Base-by-base conservation (phyloP, 805 yeast genomes). In the Kurtzmaniella fragi region DNA sequence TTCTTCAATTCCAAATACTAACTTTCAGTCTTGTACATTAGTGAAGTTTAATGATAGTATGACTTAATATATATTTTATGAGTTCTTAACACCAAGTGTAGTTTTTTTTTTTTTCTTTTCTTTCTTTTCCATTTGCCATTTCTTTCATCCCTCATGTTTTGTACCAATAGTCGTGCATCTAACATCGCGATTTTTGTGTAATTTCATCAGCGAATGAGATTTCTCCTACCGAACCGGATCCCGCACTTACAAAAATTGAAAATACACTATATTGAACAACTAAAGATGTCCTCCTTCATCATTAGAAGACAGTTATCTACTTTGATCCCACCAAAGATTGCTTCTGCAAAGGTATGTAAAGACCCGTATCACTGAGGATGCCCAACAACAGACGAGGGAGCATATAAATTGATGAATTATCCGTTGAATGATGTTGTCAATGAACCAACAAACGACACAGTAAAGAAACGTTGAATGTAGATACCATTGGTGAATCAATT, bases 291-390 rank as follows among this genome's bases (percentile, higher is more conserved):
- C 59, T 20, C 25, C 25, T 84, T 81, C 73, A 75, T 89, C 68
- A 75, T 81, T 60, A 90, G 86, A 82, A 90, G 99, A 74, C 83
- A 83, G 56, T 78, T 91, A 67, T 89, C 98, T 50, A 84, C 97
- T 59, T 77, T 91, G 73, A 90, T 91, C 62, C 99, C 99, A 56
- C 99, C 99, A 66, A 91, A 91, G 91, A 82, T 91, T 61, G 97
- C 96, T 42, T 89, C 97, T 47, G 93, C 96, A 34, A 78, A 82
- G 70, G 91, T 84, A 77, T 56, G 90, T 64, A 31, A 13, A n/a
- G 26, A 10, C 26, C 6, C 17, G 26, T 31, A 15, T 31, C 53
- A 56, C 61, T 53, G 53, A 13, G 15, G 13, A 12, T 13, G 31
- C 15, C 5, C 6, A 13, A 28, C 5, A 13, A 28, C 11, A n/a